Base-by-base conservation (phyloP, 139 green algal species). In the Marvania coccoides region DNA sequence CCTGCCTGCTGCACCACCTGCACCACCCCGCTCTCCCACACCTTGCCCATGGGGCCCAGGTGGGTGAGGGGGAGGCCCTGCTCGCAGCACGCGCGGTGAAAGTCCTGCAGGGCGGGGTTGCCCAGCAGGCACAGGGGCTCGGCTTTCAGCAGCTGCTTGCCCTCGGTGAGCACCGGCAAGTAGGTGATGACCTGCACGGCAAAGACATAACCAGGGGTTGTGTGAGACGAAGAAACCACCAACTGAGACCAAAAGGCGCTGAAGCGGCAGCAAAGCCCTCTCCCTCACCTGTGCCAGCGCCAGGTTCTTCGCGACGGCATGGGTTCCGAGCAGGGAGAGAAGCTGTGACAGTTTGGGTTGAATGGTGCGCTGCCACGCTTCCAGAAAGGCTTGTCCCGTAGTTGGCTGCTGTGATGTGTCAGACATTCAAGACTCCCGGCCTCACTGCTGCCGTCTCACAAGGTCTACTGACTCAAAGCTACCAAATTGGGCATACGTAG, bases 1-100 rank as follows among this genome's bases (percentile, higher is more conserved):
- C 58, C 55, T 7, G 58, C 47, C 14, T 47, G 30, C 59, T 78
- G 71, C 39, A 78, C 71, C 28, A 78, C 71, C 37, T 73, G 58
- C 40, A 78, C 71, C 4, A 39, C 58, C 28, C 71, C 71, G 51
- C 12, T 65, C 51, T 78, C 71, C 71, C 71, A 78, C 37, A 73
- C 71, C 46, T 78, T 73, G 64, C 64, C 56, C 71, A 78, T 78
- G 42, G 71, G 64, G 1, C 71, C 71, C 33, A 78, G 47, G 31
- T 48, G 10, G 40, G 19, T 26, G 5, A 66, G 31, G 5, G 35
- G 19, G 24, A 73, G 19, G 6, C 65, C 65, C 30, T 59, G n/a
- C 29, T 38, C 12, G 15, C n/a, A 29, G 30, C 71, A 78, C 8
- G 7, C 47, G 30, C 28, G 8, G 31, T 78, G 71, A 34, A 78